Percentiles rank a stretch among this genome's conserved stretches.
phyloP scores from a whole-genome alignment of 2,329 filamentous ascomycete genomes.

The Leptographium galeiforme region DNA sequence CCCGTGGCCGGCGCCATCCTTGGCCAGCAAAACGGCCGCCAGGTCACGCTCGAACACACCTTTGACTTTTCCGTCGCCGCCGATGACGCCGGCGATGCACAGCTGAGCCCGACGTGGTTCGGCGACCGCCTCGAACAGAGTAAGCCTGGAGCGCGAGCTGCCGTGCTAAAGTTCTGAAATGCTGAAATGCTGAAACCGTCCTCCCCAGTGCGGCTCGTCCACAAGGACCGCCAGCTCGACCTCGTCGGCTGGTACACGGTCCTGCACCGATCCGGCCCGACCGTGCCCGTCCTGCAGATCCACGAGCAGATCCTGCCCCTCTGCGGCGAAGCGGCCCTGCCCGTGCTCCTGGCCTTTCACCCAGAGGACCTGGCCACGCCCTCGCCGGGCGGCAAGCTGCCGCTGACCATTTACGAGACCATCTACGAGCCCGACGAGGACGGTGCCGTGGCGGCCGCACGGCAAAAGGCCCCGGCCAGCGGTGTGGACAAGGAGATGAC shows the following conservation, averaged over 20 bases:
- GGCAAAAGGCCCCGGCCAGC: not conserved
- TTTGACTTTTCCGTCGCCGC: conserved; percentile 61
- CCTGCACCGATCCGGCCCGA: conserved; percentile 60
- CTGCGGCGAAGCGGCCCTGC: conserved; percentile 76
- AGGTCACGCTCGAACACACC: conserved; percentile 83
- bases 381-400: conserved; percentile 64
- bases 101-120: conserved; percentile 62
- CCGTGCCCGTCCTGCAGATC: conserved; percentile 52
- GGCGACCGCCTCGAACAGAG: conserved; percentile 69
- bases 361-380: conserved; percentile 41
- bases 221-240: conserved; percentile 70
- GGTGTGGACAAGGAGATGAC: conserved; percentile 59
- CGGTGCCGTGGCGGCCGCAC: not conserved
- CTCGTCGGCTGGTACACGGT: conserved; percentile 90
- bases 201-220: conserved; percentile 67
- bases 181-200: not conserved
- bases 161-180: not conserved
- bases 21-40: conserved; percentile 79
- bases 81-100: conserved; percentile 39
- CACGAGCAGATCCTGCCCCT: conserved; percentile 62
- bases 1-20: conserved; percentile 80
- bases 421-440: conserved; percentile 43
- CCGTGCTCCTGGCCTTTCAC: conserved; percentile 78
- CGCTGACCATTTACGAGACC: conserved; percentile 83
- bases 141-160: conserved; percentile 27